These are phyloP conservation scores for Guillardia theta DNA, from an alignment of 78 protist species.

Conservation along the genomic window DNA sequence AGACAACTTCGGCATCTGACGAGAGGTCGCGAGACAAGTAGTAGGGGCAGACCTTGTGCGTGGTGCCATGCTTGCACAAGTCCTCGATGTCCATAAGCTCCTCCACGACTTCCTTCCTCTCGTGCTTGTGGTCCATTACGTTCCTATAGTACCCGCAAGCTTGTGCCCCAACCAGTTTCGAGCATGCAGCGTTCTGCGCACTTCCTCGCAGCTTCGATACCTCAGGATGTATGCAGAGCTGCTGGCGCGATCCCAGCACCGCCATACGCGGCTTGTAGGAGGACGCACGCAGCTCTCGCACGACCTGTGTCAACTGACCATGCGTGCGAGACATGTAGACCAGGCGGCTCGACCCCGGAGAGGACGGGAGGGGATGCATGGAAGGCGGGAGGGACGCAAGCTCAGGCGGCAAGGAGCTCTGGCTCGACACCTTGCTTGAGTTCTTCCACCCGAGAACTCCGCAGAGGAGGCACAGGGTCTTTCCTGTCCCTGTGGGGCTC, in stretches of 20 bases:
- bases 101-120: background rate
- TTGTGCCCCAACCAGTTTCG: background rate
- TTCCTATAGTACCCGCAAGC: background rate
- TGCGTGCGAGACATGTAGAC: constrained; percentile 93
- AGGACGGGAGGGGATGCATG: too few species aligned
- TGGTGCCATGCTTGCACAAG: constrained; percentile 51
- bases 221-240: constrained; percentile 84
- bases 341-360: background rate
- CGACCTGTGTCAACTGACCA: constrained; percentile 92
- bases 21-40: constrained; percentile 61
- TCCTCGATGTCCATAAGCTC: constrained; percentile 83
- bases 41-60: constrained; percentile 86
- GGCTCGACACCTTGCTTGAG: background rate
- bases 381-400: background rate
- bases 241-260: constrained; percentile 84
- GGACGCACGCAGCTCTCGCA: constrained; percentile 81
- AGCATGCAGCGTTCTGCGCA: constrained; percentile 14
- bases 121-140: background rate
- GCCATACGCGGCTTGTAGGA: constrained; percentile 61
- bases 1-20: constrained; percentile 72
- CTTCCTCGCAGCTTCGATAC: constrained; percentile 27
- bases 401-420: background rate
- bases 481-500: constrained; percentile 95
- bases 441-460: constrained; percentile 84
- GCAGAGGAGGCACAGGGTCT: constrained; percentile 92